Conservation (phyloP, 176 grass and related monocot species). For the Echinochloa phyllopogon region DNA sequence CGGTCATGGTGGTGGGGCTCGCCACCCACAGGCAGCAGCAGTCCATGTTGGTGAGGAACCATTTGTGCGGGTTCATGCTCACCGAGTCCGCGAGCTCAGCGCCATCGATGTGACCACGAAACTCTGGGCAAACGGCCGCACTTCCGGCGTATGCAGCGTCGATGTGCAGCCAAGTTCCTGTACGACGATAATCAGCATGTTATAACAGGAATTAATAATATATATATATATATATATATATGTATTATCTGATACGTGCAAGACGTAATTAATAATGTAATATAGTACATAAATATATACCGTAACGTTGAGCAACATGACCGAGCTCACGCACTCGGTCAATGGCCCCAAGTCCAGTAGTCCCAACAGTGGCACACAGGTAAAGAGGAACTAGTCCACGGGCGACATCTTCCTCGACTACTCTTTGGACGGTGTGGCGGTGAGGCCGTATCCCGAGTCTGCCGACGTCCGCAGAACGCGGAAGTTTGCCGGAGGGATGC, state of each 20-base stretch:
- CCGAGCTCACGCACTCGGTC: conserved; percentile 35
- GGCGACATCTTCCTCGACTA: too few species aligned
- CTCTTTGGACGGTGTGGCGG: too few species aligned
- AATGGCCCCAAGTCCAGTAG: too few species aligned
- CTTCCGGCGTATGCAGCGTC: conserved; percentile 42
- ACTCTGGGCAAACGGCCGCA: conserved; percentile 46
- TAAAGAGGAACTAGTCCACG: too few species aligned
- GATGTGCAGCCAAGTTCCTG: conserved; percentile 37
- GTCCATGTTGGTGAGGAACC: conserved; percentile 54
- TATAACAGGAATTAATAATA: too few species aligned
- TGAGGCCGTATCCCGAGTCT: too few species aligned
- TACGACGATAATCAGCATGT: too few species aligned
- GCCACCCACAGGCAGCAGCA: conserved; percentile 50
- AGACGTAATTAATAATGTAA: too few species aligned
- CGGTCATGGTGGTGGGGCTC: not conserved
- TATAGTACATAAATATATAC: not conserved
- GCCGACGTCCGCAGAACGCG: too few species aligned
- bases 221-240: too few species aligned
- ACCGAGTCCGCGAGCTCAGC: conserved; percentile 50
- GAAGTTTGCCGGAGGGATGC: conserved; percentile 14
- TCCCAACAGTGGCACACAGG: too few species aligned
- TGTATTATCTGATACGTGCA: too few species aligned
- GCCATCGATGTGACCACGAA: conserved; percentile 31
- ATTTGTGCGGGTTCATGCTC: conserved; percentile 61
- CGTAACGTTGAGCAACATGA: conserved; percentile 21